Base-by-base conservation (phyloP, 768 basidiomycete species). In the Astraeus odoratus region DNA sequence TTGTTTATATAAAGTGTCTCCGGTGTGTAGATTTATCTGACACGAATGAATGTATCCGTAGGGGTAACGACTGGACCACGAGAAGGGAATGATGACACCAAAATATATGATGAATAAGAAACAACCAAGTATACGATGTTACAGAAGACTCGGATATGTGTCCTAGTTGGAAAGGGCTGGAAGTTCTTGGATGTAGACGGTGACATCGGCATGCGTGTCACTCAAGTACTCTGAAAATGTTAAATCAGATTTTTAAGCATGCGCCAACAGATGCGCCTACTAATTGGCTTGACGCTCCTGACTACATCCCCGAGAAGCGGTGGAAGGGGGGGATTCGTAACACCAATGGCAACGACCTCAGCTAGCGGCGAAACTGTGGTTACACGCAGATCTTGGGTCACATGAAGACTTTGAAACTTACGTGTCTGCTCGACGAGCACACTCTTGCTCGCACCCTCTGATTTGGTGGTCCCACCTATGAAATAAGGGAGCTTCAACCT, bases 261-360 rank as follows among this genome's bases (percentile, higher is more conserved):
- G 12, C 15, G 18, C 5, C 19, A 23, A 12, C 25, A 18, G 24
- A 37, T 36, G 26, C 30, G 36, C 43, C 19, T 16, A 44, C 43
- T 23, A 13, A 44, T 18, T n/a, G 43, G 43, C 35, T 20, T 35
- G 13, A 44, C 23, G 13, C 43, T 44, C 34, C 27, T 44, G 9
- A 44, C 26, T 5, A 44, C 20, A 20, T 18, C 10, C n/a, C 25
- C 33, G 15, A 44, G 43, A n/a, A n/a, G n/a, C 24, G 31, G 26
- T 24, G 18, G 8, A 15, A 19, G n/a, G 15, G 16, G 16, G 16
- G 23, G 1, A 27, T n/a, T 13, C 15, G 9, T 34, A 18, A 15
- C 30, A 13, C 3, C 15, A 9, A 31, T 13, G 25, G n/a, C 15
- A 12, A 18, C 23, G 2, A 9, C 23, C 7, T 36, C 16, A 29